Base-by-base conservation (phyloP, 129 eudicot species). In the Tagetes patula region DNA sequence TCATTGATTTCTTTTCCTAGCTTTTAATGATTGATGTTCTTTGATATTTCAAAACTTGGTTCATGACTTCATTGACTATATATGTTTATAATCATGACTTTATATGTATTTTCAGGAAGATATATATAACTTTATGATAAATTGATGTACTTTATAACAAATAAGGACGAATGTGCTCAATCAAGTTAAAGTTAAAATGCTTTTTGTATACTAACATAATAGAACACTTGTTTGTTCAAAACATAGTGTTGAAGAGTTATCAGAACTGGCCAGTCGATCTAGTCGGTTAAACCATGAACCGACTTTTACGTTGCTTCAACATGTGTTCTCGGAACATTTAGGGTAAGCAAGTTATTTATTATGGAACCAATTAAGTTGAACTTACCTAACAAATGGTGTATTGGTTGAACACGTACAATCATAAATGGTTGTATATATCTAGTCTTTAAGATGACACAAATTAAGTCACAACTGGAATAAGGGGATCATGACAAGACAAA, bases 31-130 rank as follows among this genome's bases (percentile, higher is more conserved):
- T 79, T 70, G 6, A 59, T 41, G 77, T 65, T 55, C 14, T 79
- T 64, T 20, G 55, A 20, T 4, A 52, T 65, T 72, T 72, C 78
- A 72, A 78, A 61, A 66, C 6, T 32, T 43, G 37, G 10, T 13
- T 79, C 54, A 79, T 79, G 68, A 65, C 78, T 72, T 46, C 69
- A 54, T 72, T 65, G 78, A 79, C 82, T 49, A 42, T 50, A 10
- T 65, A 34, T 2, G 12, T 0, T 63, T 60, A 50, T 78, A 45
- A 79, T 72, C 62, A 72, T 72, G 40, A 73, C 40, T 43, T 8
- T 47, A 27, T 14, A 36, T 43, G 6, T 34, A 8, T 48, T 73
- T 20, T 2, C 40, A 39, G 69, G 11, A 37, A 61, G 20, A 36
- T 13, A 13, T 61, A 61, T 20, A 20, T 20, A 61, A 43, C 37